Evolutionary conservation across 352 stramenopile species (phyloP), one percentile per base, ranked within the genome.

Genomic region (Thraustotheca clavata): DNA sequence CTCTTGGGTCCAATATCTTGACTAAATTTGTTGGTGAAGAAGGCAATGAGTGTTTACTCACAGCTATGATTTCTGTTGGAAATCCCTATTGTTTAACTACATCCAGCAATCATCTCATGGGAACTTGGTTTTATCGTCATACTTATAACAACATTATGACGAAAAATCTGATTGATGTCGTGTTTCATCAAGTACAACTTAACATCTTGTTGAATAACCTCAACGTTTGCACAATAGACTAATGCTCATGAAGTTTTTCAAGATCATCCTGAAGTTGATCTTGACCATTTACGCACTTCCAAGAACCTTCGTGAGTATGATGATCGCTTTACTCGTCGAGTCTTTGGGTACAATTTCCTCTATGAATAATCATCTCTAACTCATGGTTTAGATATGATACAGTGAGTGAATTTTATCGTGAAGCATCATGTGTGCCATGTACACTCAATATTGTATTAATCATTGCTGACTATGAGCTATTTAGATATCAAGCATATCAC

Each of bases 1-100:
- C 80, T 4, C 80, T 90, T 69, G 80, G 79, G 9, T 80, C 77
- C 5, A 88, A 90, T 49, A 76, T 90, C 14, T 67, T 92, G 46
- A 76, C 87, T 40, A 92, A 92, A 69, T 90, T 85, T 62, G 57
- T 90, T 1, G 80, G 79, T 0, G 80, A 90, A 60, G 70, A 87
- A 38, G 66, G 77, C 2, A 50, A 74, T 5, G 52, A 70, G 3
- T 57, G 63, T 32, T 49, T 49, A 50, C 57, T 88, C 11, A 77
- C 74, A 0, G 79, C 74, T 2, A 77, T 67, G 39, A 74, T 90
- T 34, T 86, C 78, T 9, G 75, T 88, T 20, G 79, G 79, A 16
- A 90, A 90, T 48, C 80, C 80, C 22, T 90, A 85, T 60, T 72
- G 87, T 52, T 73, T 90, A 49, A 59, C 70, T 16, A 76, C 68